A percentile compares a stretch with the other conserved stretches of the same genome.
These are phyloP conservation scores for Margaritispora aquatica DNA, from an alignment of 495 filamentous ascomycete genomes.

Conservation along the genomic window DNA sequence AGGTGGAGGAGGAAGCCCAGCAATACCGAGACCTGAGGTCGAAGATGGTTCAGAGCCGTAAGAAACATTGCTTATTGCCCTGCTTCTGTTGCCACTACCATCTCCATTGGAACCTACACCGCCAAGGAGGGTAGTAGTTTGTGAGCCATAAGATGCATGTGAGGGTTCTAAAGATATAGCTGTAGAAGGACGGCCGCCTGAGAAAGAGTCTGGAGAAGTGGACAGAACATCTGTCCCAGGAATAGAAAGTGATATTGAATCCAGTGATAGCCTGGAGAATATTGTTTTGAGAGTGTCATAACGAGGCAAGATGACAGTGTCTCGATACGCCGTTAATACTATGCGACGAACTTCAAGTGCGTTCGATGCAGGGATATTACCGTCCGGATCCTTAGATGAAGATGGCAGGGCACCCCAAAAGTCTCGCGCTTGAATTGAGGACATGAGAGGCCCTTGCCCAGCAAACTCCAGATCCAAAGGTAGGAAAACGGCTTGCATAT, in stretches of 20 bases:
- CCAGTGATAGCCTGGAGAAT: constrained; percentile 85
- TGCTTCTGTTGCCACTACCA: constrained; percentile 44
- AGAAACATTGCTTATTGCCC: constrained; percentile 87
- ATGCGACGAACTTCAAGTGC: constrained; percentile 83
- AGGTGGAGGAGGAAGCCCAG: constrained; percentile 27
- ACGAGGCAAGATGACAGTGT: constrained; percentile 77
- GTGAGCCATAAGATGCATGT: constrained; percentile 66
- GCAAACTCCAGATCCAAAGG: constrained; percentile 93
- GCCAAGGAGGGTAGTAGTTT: constrained; percentile 63
- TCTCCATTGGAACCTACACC: constrained; percentile 44
- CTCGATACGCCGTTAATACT: constrained; percentile 83
- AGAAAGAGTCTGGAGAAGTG: constrained; percentile 23
- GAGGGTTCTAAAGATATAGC: constrained; percentile 67
- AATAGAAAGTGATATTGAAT: constrained; percentile 28
- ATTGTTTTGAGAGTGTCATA: constrained; percentile 81
- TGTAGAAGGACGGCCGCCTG: constrained; percentile 52
- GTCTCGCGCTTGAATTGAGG: constrained; percentile 66
- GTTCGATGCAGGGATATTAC: constrained; percentile 23
- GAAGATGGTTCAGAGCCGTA: constrained; percentile 39
- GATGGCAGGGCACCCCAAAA: constrained; percentile 66
- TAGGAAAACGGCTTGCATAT: constrained; percentile 93
- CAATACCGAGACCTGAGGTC: constrained; percentile 27
- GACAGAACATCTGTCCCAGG: constrained; percentile 15
- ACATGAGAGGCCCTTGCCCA: constrained; percentile 73
- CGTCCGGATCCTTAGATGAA: constrained; percentile 18